phyloP scores from a whole-genome alignment of 2,329 filamentous ascomycete species.

The Aspergillus ibericus region DNA sequence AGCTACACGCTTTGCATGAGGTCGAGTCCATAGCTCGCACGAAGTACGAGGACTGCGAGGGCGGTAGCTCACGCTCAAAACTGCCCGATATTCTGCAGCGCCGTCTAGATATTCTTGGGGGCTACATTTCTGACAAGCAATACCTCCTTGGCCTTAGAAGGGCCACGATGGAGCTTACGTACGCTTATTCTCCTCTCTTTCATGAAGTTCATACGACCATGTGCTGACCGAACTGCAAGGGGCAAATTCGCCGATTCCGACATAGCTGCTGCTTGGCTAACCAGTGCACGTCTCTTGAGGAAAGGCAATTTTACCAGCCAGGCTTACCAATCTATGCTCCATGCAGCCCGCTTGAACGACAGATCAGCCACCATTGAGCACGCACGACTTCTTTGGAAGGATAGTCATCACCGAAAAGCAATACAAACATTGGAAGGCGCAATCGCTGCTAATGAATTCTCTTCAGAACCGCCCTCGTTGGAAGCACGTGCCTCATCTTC shows the following conservation, averaged over 20 bases:
- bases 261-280: constrained; percentile 80
- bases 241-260: constrained; percentile 67
- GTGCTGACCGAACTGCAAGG: constrained; percentile 30
- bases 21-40: constrained; percentile 71
- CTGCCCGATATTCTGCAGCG: constrained; percentile 62
- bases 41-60: constrained; percentile 26
- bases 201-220: background rate
- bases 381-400: constrained; percentile 86
- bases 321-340: constrained; percentile 90
- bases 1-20: constrained; percentile 84
- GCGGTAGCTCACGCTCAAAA: constrained; percentile 20
- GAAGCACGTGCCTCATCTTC: constrained; percentile 36
- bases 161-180: constrained; percentile 78
- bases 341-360: constrained; percentile 80
- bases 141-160: constrained; percentile 84
- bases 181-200: background rate
- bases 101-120: constrained; percentile 84
- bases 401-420: constrained; percentile 89
- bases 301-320: constrained; percentile 82
- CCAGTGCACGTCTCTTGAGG: constrained; percentile 78
- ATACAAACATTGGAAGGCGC: constrained; percentile 88
- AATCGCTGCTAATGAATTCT: constrained; percentile 78
- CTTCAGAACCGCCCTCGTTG: constrained; percentile 44
- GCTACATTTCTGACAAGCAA: constrained; percentile 89
- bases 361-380: constrained; percentile 91